Percentiles rank a stretch among this genome's conserved stretches.
phyloP scores from a whole-genome alignment of 768 basidiomycete genomes.

The Russula abietina region DNA sequence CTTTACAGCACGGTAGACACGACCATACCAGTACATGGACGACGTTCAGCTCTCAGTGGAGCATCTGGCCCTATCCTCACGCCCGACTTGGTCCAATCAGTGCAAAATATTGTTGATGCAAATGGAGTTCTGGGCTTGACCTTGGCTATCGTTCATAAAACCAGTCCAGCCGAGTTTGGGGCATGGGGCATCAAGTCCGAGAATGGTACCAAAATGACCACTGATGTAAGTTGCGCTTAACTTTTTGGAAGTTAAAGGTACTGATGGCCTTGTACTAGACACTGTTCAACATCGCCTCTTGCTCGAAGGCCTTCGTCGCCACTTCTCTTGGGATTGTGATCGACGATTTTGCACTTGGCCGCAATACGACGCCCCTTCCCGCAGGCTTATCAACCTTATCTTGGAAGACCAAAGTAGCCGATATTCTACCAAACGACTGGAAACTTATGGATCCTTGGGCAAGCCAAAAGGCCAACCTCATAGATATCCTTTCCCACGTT shows the following conservation, averaged over 20 bases:
- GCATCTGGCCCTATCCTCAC: conserved; percentile 9
- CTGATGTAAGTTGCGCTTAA: neutral
- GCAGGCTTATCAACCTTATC: conserved; percentile 29
- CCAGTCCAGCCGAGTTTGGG: neutral
- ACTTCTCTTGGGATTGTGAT: conserved; percentile 39
- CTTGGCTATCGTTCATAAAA: conserved; percentile 13
- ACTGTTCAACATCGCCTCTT: conserved; percentile 35
- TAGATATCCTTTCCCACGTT: conserved; percentile 38
- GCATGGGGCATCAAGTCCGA: conserved; percentile 20
- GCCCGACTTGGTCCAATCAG: neutral
- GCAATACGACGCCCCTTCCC: conserved; percentile 35
- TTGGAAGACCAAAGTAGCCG: conserved; percentile 36
- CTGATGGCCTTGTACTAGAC: conserved; percentile 31
- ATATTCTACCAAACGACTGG: conserved; percentile 38
- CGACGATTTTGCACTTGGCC: conserved; percentile 36
- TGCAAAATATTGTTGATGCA: neutral
- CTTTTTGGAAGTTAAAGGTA: neutral
- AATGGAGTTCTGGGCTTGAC: conserved; percentile 9
- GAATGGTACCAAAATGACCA: conserved; percentile 15
- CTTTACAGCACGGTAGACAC: neutral
- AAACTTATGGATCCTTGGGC: conserved; percentile 39
- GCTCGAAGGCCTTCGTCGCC: conserved; percentile 38
- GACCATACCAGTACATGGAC: neutral
- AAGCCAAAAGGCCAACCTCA: conserved; percentile 33
- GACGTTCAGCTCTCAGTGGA: neutral